Base-by-base conservation (phyloP, 2,329 filamentous ascomycete genomes). In the Knufia petricola region DNA sequence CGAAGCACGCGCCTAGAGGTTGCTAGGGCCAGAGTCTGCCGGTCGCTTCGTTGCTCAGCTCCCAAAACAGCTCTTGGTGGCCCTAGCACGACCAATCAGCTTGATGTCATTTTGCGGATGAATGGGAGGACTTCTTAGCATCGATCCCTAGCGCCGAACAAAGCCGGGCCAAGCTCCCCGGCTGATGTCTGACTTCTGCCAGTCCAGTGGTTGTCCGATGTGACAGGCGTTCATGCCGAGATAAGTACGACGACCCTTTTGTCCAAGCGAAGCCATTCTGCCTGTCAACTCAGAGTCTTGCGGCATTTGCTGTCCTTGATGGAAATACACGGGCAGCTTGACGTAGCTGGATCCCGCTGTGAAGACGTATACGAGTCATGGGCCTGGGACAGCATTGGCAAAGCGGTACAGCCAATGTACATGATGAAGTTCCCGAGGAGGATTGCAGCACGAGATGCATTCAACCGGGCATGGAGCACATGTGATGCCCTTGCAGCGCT, bases 61-160 rank as follows among this genome's bases (percentile, higher is more conserved):
- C 34, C 15, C 34, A n/a, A 37, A 15, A 6, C 7, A 20, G 34
- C 4, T 37, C 15, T 15, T n/a, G 34, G 13, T 15, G 17, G 34
- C 17, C n/a, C 13, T 20, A 6, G 13, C 34, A 37, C 17, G 34
- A 20, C 34, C 34, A 37, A 37, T 37, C 7, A 40, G 21, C 37
- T 9, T 40, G 3, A 6, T 23, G 4, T 19, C 19, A 24, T 20
- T 7, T 19, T 40, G 19, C 37, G 37, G 37, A 40, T 40, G 37
- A 40, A 40, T 40, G 37, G 37, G 37, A 40, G 19, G 19, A 40
- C 37, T 40, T 9, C 37, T 21, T 23, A 24, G 15, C 19, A 40
- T 40, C 9, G 9, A 19, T 23, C 4, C 21, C 19, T 40, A 40
- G 37, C 37, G 17, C 19, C 17, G 37, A 40, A 12, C 10, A n/a